Base-by-base conservation (phyloP, 1,284 basidiomycete genomes). In the Ustilago lituana region DNA sequence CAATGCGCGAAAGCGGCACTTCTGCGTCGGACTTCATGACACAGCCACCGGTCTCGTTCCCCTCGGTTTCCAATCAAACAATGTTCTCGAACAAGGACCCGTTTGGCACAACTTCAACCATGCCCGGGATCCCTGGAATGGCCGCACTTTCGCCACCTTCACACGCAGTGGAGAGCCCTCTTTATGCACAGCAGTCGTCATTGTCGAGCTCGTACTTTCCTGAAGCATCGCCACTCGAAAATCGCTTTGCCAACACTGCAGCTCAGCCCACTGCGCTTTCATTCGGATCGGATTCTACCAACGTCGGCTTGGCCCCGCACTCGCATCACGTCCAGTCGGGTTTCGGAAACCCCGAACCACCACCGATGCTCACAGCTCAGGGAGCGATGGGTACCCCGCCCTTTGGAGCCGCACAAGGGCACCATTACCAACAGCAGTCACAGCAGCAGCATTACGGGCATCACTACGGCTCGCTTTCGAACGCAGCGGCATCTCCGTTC, bases 151-250 rank as follows among this genome's bases (percentile, higher is more conserved):
- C 55, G 14, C 47, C 52, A 11, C 36, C 33, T 8, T 44, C 44
- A 17, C 52, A 56, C 15, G 22, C 49, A n/a, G 19, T n/a, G 11
- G 62, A 60, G 31, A 70, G 61, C 11, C 67, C 67, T 4, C 54
- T 70, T 11, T 65, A 61, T 12, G 61, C 67, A n/a, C 67, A 70
- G 40, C 67, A 70, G 22, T 70, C 67, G 14, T 65, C 50, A 8
- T 39, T 65, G 36, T 70, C 67, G 19, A 65, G 62, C 47, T 70
- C 67, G 1, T 70, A 70, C 67, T 70, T 70, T 44, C 62, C 58
- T 11, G 48, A 58, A 15, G 49, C 60, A 8, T 59, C 56, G 20
- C 35, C 52, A 1, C 48, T 59, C 20, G 50, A 57, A 19, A 39
- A 40, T 26, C 57, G 43, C 14, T 46, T 52, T 10, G 32, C 22